Base-by-base conservation (phyloP, 257 asterid species). In the Linderniella brevidens region DNA sequence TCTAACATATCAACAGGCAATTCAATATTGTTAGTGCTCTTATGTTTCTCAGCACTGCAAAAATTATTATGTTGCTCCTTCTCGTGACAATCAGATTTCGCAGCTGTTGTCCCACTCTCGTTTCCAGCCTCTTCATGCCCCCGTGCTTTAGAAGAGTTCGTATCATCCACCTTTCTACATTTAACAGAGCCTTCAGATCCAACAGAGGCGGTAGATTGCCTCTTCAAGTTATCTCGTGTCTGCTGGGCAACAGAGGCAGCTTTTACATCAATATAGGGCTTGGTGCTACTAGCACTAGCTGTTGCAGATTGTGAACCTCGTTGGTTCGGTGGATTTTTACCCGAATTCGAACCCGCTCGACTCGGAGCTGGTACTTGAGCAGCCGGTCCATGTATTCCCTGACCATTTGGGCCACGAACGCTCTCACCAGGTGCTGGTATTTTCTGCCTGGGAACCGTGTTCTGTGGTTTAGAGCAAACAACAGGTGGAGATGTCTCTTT, bases 401-500 rank as follows among this genome's bases (percentile, higher is more conserved):
- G n/a, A n/a, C n/a, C n/a, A n/a, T n/a, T n/a, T n/a, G n/a, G n/a
- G n/a, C n/a, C n/a, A n/a, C n/a, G n/a, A n/a, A n/a, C n/a, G n/a
- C n/a, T n/a, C n/a, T n/a, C n/a, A n/a, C n/a, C n/a, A n/a, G n/a
- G n/a, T n/a, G n/a, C n/a, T n/a, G n/a, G n/a, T n/a, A n/a, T n/a
- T n/a, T n/a, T n/a, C n/a, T n/a, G n/a, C n/a, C 63, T 54, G 16
- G 73, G 59, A 58, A 64, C 72, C 32, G 78, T 19, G 41, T 59
- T 69, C 37, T 47, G 53, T 11, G 75, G 19, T 59, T 58, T 61
- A 7, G 69, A 43, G 50, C 19, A 54, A 56, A 50, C 47, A 52
- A 58, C 50, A 11, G 94, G 94, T 10, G 87, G 70, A 49, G 78
- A 55, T 35, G 79, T 76, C 69, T 79, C 78, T 13, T 55, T 47